Conservation (phyloP, 257 asterid species). For the Solanum chilense region DNA sequence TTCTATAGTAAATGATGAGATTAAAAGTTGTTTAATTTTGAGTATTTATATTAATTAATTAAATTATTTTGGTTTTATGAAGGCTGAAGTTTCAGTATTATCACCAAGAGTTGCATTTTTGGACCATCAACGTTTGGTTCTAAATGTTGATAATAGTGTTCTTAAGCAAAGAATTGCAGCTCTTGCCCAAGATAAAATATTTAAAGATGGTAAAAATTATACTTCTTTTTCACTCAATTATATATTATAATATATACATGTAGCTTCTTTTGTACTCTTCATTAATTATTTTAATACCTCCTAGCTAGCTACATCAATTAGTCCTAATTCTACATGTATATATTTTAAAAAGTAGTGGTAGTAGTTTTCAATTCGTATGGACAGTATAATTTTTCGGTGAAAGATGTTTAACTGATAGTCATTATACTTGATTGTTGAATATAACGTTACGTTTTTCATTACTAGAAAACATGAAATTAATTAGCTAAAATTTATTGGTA, state of each 20-base stretch:
- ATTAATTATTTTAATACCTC: not conserved
- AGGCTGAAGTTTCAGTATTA: constrained; percentile 88
- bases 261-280: not conserved
- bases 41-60: not conserved
- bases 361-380: too few species aligned
- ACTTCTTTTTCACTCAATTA: not conserved
- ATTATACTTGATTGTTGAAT: not conserved
- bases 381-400: too few species aligned
- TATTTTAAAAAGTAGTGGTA: too few species aligned
- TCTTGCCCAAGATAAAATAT: constrained; percentile 83
- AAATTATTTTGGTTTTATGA: not conserved
- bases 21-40: not conserved
- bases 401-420: not conserved
- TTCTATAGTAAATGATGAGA: not conserved
- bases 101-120: constrained; percentile 90
- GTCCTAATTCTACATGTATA: not conserved
- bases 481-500: too few species aligned
- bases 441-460: not conserved
- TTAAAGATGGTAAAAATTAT: constrained; percentile 62
- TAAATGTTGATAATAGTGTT: constrained; percentile 78
- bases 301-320: not conserved
- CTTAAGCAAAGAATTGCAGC: constrained; percentile 96
- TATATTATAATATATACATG: not conserved
- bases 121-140: constrained; percentile 88
- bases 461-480: too few species aligned